Conservation (phyloP, 2,329 filamentous ascomycete genomes). For the Scytalidium sp. region DNA sequence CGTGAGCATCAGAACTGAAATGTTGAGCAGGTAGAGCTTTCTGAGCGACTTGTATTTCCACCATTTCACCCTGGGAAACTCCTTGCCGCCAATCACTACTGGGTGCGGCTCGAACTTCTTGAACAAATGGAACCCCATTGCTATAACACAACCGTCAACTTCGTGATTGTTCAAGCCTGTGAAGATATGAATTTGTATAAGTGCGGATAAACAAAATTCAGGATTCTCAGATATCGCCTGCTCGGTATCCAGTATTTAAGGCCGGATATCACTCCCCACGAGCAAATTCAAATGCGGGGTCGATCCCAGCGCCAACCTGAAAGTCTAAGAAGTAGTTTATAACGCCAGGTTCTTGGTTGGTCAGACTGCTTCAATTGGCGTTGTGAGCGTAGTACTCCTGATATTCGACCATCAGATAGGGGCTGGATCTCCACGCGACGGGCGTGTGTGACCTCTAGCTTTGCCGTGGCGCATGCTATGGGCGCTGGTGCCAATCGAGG, state of each 20-base stretch:
- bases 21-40: slow-evolving; percentile 45
- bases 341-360: background rate
- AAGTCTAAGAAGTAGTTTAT: background rate
- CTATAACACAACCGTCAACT: background rate
- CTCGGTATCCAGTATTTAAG: background rate
- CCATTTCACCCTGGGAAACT: slow-evolving; percentile 32
- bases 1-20: slow-evolving; percentile 24
- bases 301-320: background rate
- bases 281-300: background rate
- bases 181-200: background rate
- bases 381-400: background rate
- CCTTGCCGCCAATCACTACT: slow-evolving; percentile 17
- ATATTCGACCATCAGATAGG: background rate
- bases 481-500: background rate
- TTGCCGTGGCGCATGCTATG: background rate
- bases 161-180: background rate
- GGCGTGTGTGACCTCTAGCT: background rate
- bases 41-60: slow-evolving; percentile 47
- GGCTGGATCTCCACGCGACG: background rate
- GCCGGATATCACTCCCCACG: background rate
- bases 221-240: background rate
- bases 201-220: background rate
- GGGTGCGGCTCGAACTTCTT: background rate
- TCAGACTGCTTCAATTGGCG: background rate
- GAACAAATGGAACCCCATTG: background rate